Evolutionary conservation across 306 rosid genomes (phyloP), one percentile per base, ranked within the genome.

Genomic region (Rosa chinensis): DNA sequence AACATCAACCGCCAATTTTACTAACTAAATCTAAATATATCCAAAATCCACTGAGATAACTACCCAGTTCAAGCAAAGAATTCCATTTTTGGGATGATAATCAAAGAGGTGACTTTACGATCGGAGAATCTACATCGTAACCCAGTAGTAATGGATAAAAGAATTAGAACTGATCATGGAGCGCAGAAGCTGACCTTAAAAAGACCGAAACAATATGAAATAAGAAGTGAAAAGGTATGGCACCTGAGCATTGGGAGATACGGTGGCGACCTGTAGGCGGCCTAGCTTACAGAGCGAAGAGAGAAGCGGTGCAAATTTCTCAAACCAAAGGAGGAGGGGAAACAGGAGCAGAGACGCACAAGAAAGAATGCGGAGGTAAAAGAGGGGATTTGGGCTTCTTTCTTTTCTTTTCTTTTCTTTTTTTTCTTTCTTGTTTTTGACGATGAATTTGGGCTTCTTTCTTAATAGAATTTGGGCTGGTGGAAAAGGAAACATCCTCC

Each of bases 201-300:
- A 61, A 11, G 6, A 61, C 66, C 37, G 21, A 4, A 61, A 61
- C 37, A 55, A 59, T 63, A 63, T 32, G 69, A 63, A 32, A 63
- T 32, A 17, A 63, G 5, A 32, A 2, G 37, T 63, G 69, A 63
- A 63, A 12, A 63, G 12, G 43, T 5, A 28, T 5, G n/a, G 69
- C 69, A 63, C 69, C 69, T 63, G 69, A 63, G 43, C 69, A 63
- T 63, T 63, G 69, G n/a, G 17, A 23, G 12, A 59, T 59, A 11
- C 28, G 3, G 28, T 18, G 66, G 23, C 1, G 58, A 17, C 7
- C n/a, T 52, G 58, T 32, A 32, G 37, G 37, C 37, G 37, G 37
- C 37, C 58, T 47, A 32, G 37, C 37, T 12, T 50, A 13, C 13
- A 49, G 55, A 49, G 18, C 55, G 13, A 49, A 44, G 50, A 47